Evolutionary conservation across 176 grass and related monocot species (phyloP), one percentile per base, ranked within the genome.

Genomic region (Tuctoria greenei): DNA sequence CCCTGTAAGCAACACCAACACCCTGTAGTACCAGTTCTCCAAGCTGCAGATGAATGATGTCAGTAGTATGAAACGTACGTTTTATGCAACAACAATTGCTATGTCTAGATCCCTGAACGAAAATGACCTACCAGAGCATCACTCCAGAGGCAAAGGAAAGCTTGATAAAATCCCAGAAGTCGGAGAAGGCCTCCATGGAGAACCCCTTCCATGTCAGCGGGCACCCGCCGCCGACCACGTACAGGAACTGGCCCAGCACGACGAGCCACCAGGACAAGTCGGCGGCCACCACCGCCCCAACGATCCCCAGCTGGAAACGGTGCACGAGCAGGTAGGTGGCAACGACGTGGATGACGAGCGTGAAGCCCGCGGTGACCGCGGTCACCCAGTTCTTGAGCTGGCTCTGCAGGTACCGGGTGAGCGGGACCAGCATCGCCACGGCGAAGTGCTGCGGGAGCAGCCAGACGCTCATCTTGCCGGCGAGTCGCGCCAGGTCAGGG

Each of bases 1-100:
- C 20, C 93, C 93, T 2, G 93, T 83, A 7, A 92, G 87, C 69
- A 92, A 9, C 21, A 92, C 69, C 52, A 96, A 41, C 64, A 96
- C 25, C 44, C 34, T 85, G 56, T 92, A 90, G 64, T 92, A 90
- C 93, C 93, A 96, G 68, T 67, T 87, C 81, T 96, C 93, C 87
- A 96, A 78, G 78, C 89, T 96, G 89, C 37, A 38, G 21, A 20
- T 39, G 45, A 16, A 13, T 13, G n/a, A 23, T 24, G 7, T 56
- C n/a, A 31, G 17, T 50, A 15, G 43, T 17, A 51, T 21, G 24
- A 31, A 47, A 47, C 14, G 8, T 52, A 47, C 14, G 8, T 52
- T 13, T 11, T 9, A 5, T 36, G 21, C 25, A 70, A 10, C 13
- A 10, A 28, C 20, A 0, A 17, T 6, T 26, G 42, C 45, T 26